Percentiles rank a stretch among this genome's conserved stretches.
phyloP scores from a whole-genome alignment of 1,139 yeast species.

The Candida frijolesensis region DNA sequence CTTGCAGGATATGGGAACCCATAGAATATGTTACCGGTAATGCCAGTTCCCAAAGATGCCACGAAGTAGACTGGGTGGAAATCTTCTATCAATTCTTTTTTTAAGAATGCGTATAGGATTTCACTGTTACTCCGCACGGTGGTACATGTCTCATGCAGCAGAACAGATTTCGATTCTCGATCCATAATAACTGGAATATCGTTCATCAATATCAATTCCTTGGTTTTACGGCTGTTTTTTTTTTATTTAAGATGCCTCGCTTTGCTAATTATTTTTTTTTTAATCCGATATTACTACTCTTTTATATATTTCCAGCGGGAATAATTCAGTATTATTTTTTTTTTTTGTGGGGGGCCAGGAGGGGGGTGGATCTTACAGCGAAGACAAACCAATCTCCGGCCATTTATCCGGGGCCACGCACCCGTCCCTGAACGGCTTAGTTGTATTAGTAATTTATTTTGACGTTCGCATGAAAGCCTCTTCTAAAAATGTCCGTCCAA shows the following conservation, averaged over 20 bases:
- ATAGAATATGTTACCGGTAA: slow-evolving; percentile 59
- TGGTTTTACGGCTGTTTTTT: not conserved
- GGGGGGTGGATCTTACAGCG: not conserved
- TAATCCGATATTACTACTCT: not conserved
- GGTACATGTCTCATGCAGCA: not conserved
- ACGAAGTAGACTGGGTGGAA: slow-evolving; percentile 61
- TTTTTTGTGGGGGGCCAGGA: not conserved
- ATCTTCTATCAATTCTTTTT: slow-evolving; percentile 12
- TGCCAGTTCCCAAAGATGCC: slow-evolving; percentile 81
- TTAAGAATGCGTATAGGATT: slow-evolving; percentile 1
- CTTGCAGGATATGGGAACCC: slow-evolving; percentile 63
- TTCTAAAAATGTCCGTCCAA: no score
- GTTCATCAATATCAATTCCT: no score
- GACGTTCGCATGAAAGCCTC: no score
- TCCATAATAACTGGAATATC: not conserved
- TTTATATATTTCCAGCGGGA: not conserved
- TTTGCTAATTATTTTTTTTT: not conserved
- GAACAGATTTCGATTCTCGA: not conserved
- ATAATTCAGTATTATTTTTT: not conserved
- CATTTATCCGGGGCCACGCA: no score
- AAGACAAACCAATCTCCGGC: not conserved
- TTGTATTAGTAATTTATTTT: no score
- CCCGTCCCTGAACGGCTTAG: no score
- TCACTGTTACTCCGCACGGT: not conserved
- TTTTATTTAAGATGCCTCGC: not conserved